Percentiles rank a stretch among this genome's conserved stretches.
These are phyloP conservation scores for Oropetium thomaeum DNA, from an alignment of 176 grass and related monocot genomes.

Conservation along the genomic window DNA sequence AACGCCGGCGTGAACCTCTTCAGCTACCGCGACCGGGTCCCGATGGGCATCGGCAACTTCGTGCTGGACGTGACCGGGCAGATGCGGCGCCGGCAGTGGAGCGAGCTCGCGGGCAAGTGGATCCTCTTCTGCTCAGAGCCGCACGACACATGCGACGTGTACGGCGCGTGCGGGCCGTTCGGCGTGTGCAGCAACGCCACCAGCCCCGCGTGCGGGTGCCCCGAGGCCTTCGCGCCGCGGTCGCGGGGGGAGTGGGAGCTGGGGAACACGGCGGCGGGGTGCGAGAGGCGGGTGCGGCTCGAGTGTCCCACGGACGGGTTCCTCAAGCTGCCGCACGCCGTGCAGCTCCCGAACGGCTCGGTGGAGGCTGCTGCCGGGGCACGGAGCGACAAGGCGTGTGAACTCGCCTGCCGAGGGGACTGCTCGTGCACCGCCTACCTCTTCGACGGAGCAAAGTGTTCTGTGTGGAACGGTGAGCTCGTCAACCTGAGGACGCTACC, in stretches of 20 bases:
- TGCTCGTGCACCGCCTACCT: conserved; percentile 42
- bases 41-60: conserved; percentile 41
- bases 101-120: background rate
- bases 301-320: conserved; percentile 37
- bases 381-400: conserved; percentile 33
- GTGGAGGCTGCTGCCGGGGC: conserved; percentile 6
- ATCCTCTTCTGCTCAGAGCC: conserved; percentile 44
- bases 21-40: conserved; percentile 35
- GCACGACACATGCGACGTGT: conserved; percentile 50
- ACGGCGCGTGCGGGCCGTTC: conserved; percentile 51
- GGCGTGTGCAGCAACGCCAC: conserved; percentile 47
- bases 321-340: conserved; percentile 27
- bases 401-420: conserved; percentile 29
- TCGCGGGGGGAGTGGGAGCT: conserved; percentile 22
- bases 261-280: conserved; percentile 33
- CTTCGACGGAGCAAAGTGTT: conserved; percentile 31
- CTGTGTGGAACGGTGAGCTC: conserved; percentile 38
- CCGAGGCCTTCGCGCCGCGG: conserved; percentile 36
- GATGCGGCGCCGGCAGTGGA: conserved; percentile 53
- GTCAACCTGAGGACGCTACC: conserved; percentile 11
- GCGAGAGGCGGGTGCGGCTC: conserved; percentile 26
- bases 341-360: conserved; percentile 30
- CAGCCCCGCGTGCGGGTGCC: conserved; percentile 44
- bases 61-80: conserved; percentile 51
- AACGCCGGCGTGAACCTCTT: conserved; percentile 52